Percentiles rank a stretch among this genome's conserved stretches.
phyloP scores from a whole-genome alignment of 176 grass and related monocot genomes.

The Panicum miliaceum region DNA sequence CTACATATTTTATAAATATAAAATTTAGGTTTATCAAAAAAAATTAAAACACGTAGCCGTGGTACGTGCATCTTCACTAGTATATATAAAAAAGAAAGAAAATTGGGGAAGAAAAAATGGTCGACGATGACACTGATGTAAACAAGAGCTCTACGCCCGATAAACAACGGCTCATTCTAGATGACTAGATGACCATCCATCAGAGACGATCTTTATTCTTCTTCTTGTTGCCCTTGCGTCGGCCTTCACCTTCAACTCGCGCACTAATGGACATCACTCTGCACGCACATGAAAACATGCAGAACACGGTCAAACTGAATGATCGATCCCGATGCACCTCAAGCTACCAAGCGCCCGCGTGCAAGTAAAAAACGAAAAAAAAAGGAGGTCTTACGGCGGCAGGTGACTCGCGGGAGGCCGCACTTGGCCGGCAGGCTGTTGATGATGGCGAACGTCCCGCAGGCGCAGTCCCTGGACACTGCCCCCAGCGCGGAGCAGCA shows the following conservation, averaged over 20 bases:
- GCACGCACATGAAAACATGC: not conserved
- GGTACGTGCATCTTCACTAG: too few species aligned
- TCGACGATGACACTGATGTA: not conserved
- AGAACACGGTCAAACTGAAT: not conserved
- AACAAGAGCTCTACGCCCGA: too few species aligned
- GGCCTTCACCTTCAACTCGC: not conserved
- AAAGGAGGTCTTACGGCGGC: slow-evolving; percentile 46
- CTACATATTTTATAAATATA: too few species aligned
- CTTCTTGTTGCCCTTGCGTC: not conserved
- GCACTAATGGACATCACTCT: slow-evolving; percentile 5
- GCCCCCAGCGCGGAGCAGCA: slow-evolving; percentile 69
- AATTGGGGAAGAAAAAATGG: not conserved
- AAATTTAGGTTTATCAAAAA: too few species aligned
- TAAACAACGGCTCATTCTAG: not conserved
- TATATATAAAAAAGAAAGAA: not conserved
- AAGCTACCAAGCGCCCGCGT: too few species aligned
- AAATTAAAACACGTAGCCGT: too few species aligned
- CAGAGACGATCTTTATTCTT: slow-evolving; percentile 24
- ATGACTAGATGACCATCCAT: not conserved
- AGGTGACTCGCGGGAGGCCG: slow-evolving; percentile 52
- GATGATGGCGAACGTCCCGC: slow-evolving; percentile 67
- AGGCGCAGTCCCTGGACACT: slow-evolving; percentile 63
- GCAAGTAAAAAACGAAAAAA: not conserved
- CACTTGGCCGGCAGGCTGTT: slow-evolving; percentile 79
- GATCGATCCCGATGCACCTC: too few species aligned